Conservation (phyloP, 202 grass and related monocot species). For the Carex arenaria region DNA sequence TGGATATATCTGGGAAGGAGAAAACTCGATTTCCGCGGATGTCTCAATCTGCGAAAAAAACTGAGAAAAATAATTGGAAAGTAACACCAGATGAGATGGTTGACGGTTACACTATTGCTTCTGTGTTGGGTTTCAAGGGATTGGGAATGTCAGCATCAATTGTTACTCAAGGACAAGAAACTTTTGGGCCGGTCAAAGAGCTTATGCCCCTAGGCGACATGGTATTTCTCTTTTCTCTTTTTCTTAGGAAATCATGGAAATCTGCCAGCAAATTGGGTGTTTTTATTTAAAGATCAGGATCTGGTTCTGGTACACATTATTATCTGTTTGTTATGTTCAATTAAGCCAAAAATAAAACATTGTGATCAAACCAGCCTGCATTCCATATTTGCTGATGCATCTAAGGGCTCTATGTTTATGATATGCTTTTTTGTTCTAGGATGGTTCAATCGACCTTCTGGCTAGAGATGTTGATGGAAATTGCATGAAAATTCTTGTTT, state of each 20-base stretch:
- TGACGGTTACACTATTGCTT: constrained; percentile 84
- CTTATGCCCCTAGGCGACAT: constrained; percentile 83
- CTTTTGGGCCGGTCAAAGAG: constrained; percentile 68
- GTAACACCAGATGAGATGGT: constrained; percentile 87
- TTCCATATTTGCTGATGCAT: constrained; percentile 9
- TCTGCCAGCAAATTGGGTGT: not conserved
- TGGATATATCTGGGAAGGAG: constrained; percentile 64
- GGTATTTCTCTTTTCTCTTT: constrained; percentile 49
- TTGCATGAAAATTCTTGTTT: constrained; percentile 73
- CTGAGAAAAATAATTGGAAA: constrained; percentile 62
- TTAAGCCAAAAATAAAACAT: not conserved
- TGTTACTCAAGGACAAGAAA: constrained; percentile 39
- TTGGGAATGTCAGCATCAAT: constrained; percentile 68
- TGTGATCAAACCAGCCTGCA: not conserved
- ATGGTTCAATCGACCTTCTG: constrained; percentile 78
- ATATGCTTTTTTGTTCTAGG: constrained; percentile 36
- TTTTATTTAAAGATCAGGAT: not conserved
- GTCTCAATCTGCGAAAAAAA: constrained; percentile 40
- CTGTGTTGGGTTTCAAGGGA: constrained; percentile 70
- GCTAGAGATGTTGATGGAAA: constrained; percentile 67
- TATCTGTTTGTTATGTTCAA: not conserved
- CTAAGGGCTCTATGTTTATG: constrained; percentile 16
- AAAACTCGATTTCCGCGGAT: constrained; percentile 33
- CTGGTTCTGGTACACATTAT: not conserved
- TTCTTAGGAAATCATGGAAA: not conserved